Conservation (phyloP, 2,329 filamentous ascomycete genomes). For the Botrytis galanthina region DNA sequence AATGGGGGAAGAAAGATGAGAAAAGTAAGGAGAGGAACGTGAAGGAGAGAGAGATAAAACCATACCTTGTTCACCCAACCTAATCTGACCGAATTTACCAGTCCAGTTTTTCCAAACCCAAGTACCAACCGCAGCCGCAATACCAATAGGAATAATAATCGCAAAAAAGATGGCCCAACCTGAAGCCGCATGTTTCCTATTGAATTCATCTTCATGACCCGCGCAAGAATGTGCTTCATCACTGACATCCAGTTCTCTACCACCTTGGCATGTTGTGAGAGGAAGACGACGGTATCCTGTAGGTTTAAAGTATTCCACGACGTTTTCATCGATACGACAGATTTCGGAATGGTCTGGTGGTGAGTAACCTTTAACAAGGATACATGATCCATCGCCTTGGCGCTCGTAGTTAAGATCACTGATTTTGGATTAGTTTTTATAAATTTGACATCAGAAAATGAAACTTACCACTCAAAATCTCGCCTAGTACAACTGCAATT, state of each 20-base stretch:
- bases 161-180: slow-evolving; percentile 82
- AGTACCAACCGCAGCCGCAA: slow-evolving; percentile 73
- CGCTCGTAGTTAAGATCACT: slow-evolving; percentile 91
- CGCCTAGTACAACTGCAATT: slow-evolving; percentile 81
- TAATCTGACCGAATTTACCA: slow-evolving; percentile 87
- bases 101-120: slow-evolving; percentile 84
- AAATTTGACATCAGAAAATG: neutral
- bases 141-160: slow-evolving; percentile 69
- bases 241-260: slow-evolving; percentile 65
- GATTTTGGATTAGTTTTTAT: slow-evolving; percentile 25
- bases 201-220: slow-evolving; percentile 78
- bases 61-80: slow-evolving; percentile 69
- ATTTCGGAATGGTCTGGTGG: slow-evolving; percentile 59
- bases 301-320: slow-evolving; percentile 75
- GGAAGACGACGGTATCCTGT: slow-evolving; percentile 89
- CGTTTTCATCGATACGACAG: slow-evolving; percentile 63
- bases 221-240: slow-evolving; percentile 63
- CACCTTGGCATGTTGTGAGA: slow-evolving; percentile 80
- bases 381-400: slow-evolving; percentile 72
- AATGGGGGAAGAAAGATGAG: neutral
- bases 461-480: slow-evolving; percentile 86
- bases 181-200: slow-evolving; percentile 68
- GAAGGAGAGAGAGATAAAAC: neutral
- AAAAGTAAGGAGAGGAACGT: neutral
- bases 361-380: slow-evolving; percentile 68